Evolutionary conservation across 768 basidiomycete species (phyloP), one percentile per base, ranked within the genome.

Genomic region (Infundibulicybe gibba): DNA sequence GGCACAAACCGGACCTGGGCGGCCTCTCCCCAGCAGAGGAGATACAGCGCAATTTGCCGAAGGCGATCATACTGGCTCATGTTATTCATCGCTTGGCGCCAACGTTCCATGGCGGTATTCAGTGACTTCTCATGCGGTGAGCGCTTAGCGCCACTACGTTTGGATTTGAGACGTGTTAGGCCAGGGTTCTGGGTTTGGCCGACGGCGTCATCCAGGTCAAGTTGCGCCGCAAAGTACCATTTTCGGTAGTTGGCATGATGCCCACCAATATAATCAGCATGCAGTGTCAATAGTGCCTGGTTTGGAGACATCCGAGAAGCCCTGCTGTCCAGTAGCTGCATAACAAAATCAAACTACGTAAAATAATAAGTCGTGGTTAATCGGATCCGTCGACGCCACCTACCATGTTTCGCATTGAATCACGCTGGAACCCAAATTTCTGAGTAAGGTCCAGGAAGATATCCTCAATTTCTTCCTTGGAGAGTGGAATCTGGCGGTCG

Each of bases 181-280:
- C 94, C 94, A 0, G 93, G 91, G 63, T 97, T 97, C 61, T 97
- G 92, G 5, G 80, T 78, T 49, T 88, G 82, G 21, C 95, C 97
- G 44, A 98, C 85, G 41, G 94, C 95, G 56, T 99, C 97, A 64
- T 99, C 97, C 37, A 98, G 86, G 65, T 98, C 95, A 49, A 99
- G 83, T 65, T 99, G 97, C 15, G 95, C 94, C 21, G 95, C 97
- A 65, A 98, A 99, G 71, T 99, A 99, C 97, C 97, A 98, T 71
- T 97, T 97, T 51, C 97, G 90, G 70, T 98, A 98, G 72, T 98
- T 98, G 42, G 97, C 92, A 59, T 97, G 87, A 65, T 95, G 90
- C 3, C 97, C 97, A 16, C 97, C 97, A 57, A 99, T 97, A 67
- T 98, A 99, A 65, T 98, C 97, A 48, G 95, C 97, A 58, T 99